These are phyloP conservation scores for Candida sakaeoensis DNA, from an alignment of 805 yeast genomes.

Conservation along the genomic window DNA sequence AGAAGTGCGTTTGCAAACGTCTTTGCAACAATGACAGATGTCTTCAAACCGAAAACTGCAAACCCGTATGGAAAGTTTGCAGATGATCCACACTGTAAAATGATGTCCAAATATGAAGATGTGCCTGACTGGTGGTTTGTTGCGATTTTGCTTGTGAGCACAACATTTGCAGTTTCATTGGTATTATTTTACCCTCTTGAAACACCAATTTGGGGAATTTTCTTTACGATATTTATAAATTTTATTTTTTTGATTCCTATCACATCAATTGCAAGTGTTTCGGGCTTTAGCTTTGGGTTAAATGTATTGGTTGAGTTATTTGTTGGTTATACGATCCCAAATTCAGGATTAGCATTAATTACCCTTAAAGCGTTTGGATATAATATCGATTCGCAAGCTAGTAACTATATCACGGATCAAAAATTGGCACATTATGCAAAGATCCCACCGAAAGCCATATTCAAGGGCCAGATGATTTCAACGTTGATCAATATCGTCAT, in stretches of 20 bases:
- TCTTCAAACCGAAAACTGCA: slow-evolving; percentile 17
- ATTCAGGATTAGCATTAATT: slow-evolving; percentile 55
- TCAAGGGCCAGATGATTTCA: slow-evolving; percentile 42
- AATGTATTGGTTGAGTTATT: slow-evolving; percentile 62
- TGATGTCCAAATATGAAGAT: slow-evolving; percentile 59
- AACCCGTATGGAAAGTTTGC: slow-evolving; percentile 19
- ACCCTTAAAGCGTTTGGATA: slow-evolving; percentile 44
- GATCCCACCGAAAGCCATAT: slow-evolving; percentile 58
- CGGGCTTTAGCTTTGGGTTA: slow-evolving; percentile 57
- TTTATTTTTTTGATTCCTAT: slow-evolving; percentile 57
- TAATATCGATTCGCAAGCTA: slow-evolving; percentile 63
- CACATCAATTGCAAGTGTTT: slow-evolving; percentile 57
- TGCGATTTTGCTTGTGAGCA: slow-evolving; percentile 41
- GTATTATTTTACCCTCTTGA: slow-evolving; percentile 48
- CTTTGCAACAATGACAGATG: slow-evolving; percentile 24
- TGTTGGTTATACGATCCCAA: slow-evolving; percentile 64
- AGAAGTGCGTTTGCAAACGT: slow-evolving; percentile 34
- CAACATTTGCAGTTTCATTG: slow-evolving; percentile 41
- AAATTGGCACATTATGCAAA: slow-evolving; percentile 55
- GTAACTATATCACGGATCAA: slow-evolving; percentile 46
- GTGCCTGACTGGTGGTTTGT: slow-evolving; percentile 76
- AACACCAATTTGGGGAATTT: slow-evolving; percentile 61
- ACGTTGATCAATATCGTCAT: slow-evolving; percentile 32
- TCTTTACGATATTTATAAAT: slow-evolving; percentile 54
- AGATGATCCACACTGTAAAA: slow-evolving; percentile 51